Evolutionary conservation across 192 early-diverging fungal genomes (phyloP), one percentile per base, ranked within the genome.

Genomic region (Coemansia sp.): DNA sequence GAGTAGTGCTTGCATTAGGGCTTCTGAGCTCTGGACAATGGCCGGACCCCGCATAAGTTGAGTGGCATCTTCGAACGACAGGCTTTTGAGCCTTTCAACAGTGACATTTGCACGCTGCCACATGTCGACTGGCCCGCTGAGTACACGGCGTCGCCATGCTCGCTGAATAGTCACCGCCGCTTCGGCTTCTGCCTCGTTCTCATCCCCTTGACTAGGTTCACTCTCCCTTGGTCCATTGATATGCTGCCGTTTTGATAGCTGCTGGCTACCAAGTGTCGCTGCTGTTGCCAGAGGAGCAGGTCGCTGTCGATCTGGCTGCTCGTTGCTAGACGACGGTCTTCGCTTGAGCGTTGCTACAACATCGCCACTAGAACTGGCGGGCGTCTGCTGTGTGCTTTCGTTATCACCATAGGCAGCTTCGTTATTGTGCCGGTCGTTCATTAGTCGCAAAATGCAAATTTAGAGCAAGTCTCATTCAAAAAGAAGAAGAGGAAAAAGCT

Each of bases 51-150:
- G 66, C 61, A 82, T 82, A 10, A 82, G 64, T 55, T 66, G 31
- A 1, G 79, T 73, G 29, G 74, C 70, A 0, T 68, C 71, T 7
- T 82, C 74, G 39, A 82, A 82, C 3, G 62, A 25, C 58, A 76
- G 27, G 8, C 50, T 48, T 17, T 53, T 42, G 10, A 82, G 63
- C 25, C 67, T 37, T 17, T 72, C 68, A 5, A 70, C 74, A 5
- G 70, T 70, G 3, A 82, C 55, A 17, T 62, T 66, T 46, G 44
- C 29, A 10, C 10, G 25, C n/a, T 44, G 19, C 79, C 79, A 82
- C 23, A n/a, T 45, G 17, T n/a, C 17, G 5, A 76, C 42, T 32
- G 70, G 58, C 2, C 41, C 29, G 10, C 46, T 32, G 5, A 76
- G 15, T 17, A 34, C 15, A 14, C 42, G 36, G 27, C 19, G 31